Percentiles rank a stretch among this genome's conserved stretches.
phyloP scores from a whole-genome alignment of 2,329 filamentous ascomycete species.

The Talaromyces islandicus region DNA sequence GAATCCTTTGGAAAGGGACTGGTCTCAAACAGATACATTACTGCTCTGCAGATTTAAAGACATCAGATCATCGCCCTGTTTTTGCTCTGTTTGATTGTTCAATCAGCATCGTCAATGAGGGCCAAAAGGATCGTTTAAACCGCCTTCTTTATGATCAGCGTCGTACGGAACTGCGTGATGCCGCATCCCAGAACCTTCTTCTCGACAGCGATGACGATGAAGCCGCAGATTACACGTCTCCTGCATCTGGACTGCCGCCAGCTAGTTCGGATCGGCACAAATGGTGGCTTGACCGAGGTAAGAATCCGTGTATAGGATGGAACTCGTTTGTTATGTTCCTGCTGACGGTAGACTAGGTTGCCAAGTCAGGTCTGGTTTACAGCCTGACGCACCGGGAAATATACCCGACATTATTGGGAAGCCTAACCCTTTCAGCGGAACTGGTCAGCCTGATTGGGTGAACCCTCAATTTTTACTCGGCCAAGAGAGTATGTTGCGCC shows the following conservation, averaged over 20 bases:
- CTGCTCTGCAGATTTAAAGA: constrained; percentile 71
- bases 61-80: constrained; percentile 95
- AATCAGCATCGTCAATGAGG: constrained; percentile 74
- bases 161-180: constrained; percentile 51
- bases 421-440: constrained; percentile 73
- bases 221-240: constrained; percentile 70
- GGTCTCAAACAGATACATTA: constrained; percentile 81
- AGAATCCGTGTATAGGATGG: constrained; percentile 15
- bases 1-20: constrained; percentile 77
- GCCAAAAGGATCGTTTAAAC: constrained; percentile 64
- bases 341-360: constrained; percentile 44
- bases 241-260: constrained; percentile 68
- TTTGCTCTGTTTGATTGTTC: constrained; percentile 82
- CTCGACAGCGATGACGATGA: constrained; percentile 58
- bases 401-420: constrained; percentile 67
- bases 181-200: background rate
- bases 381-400: constrained; percentile 57
- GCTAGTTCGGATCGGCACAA: constrained; percentile 57
- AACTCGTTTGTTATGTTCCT: constrained; percentile 3
- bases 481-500: background rate
- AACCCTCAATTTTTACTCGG: constrained; percentile 2
- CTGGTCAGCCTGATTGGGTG: constrained; percentile 80
- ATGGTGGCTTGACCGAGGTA: constrained; percentile 61
- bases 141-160: constrained; percentile 66
- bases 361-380: constrained; percentile 67